A percentile compares a stretch with the other conserved stretches of the same genome.
Conservation (phyloP, 306 rosid genomes). For the Prunus fruticosa region DNA sequence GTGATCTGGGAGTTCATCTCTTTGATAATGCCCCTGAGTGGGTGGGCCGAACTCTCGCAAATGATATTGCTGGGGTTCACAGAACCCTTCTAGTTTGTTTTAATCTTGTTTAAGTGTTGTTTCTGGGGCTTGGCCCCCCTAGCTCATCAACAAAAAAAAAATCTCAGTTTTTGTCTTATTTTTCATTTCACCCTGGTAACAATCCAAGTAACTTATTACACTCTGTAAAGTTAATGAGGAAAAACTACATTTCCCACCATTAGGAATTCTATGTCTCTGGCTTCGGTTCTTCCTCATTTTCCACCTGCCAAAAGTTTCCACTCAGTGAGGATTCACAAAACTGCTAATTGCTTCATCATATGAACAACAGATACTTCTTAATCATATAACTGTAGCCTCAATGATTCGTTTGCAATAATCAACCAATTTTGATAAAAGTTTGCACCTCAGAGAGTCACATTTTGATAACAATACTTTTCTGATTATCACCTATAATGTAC, state of each 20-base stretch:
- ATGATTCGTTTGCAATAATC: too few species aligned
- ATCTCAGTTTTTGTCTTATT: constrained; percentile 75
- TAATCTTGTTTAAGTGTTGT: too few species aligned
- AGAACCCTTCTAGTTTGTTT: too few species aligned
- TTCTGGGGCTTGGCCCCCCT: too few species aligned
- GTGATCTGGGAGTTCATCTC: too few species aligned
- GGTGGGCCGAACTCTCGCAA: too few species aligned
- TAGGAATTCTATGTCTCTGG: constrained; percentile 42
- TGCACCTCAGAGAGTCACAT: background rate
- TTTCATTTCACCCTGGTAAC: constrained; percentile 68
- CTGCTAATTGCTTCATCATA: background rate
- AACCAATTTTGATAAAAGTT: too few species aligned
- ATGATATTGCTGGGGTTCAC: too few species aligned
- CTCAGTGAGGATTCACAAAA: background rate
- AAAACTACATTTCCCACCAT: constrained; percentile 3
- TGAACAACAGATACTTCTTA: too few species aligned
- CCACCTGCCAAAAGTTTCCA: constrained; percentile 59
- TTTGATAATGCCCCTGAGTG: too few species aligned
- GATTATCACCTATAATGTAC: background rate
- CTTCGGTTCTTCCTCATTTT: constrained; percentile 85
- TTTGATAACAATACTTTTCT: background rate
- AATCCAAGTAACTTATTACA: constrained; percentile 16
- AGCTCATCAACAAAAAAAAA: too few species aligned
- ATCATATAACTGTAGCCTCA: background rate
- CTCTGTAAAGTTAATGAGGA: background rate